Evolutionary conservation across 495 filamentous ascomycete genomes (phyloP), one percentile per base, ranked within the genome.

Genomic region (Tuber aestivum): DNA sequence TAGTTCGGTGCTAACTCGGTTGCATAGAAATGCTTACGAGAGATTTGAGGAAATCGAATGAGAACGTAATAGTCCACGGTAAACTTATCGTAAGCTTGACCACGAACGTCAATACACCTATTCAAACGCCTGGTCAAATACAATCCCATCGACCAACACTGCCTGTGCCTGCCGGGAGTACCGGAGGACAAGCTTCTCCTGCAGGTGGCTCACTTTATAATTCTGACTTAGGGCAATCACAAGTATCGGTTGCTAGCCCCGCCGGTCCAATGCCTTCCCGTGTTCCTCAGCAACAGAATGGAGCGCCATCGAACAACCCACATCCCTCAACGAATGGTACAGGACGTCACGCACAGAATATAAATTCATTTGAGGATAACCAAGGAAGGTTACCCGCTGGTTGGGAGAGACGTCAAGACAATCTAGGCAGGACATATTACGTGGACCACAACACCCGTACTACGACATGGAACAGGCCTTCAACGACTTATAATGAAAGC

Each of bases 401-500:
- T 48, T 99, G 96, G 95, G 95, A 99, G 84, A 89, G 96, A 70
- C 89, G 95, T 65, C 95, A 98, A 83, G 95, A 99, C 84, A 94
- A 98, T 81, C 85, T 99, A 56, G 96, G 96, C 73, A 90, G 95
- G 80, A 98, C 94, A n/a, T 99, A 99, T 83, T 99, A 99, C 84
- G 95, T 99, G 44, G 95, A 99, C 83, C 95, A 99, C 84, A 99
- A 99, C 83, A 97, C 95, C 8, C 88, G 95, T 77, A 94, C 94
- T 70, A 99, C 95, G 18, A 99, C 95, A 71, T 99, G 95, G 95
- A 93, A 90, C 77, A 87, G 95, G 74, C 95, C 95, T 38, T 91
- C 94, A 10, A 90, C 91, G 65, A 88, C 90, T 75, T 94, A 94
- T 79, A 94, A 91, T 74, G 92, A 91, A 78, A 90, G 90, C 42